Evolutionary conservation across 2,329 filamentous ascomycete species (phyloP).

Genomic region (Fusarium pininemorale): DNA sequence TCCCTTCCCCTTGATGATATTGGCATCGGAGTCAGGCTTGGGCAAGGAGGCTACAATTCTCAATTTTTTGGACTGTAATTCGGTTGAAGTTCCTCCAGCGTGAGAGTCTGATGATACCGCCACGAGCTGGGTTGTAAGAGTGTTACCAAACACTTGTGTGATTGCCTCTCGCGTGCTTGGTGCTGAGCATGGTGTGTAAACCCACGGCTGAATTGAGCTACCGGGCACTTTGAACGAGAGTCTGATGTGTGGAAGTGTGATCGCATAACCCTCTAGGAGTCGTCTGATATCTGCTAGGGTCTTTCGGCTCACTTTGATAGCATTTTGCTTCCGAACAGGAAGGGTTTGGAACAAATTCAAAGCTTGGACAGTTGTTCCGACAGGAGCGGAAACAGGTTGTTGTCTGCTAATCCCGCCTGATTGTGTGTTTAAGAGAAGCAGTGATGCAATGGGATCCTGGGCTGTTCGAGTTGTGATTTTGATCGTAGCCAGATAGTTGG

Average conservation of each 20-base stretch:
- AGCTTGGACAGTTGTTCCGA: constrained; percentile 75
- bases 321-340: constrained; percentile 70
- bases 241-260: constrained; percentile 71
- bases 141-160: constrained; percentile 69
- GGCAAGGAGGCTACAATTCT: constrained; percentile 62
- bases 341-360: constrained; percentile 66
- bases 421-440: constrained; percentile 53
- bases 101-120: constrained; percentile 47
- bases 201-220: constrained; percentile 62
- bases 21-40: constrained; percentile 54
- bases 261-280: constrained; percentile 70
- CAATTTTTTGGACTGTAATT: background rate
- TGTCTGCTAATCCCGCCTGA: constrained; percentile 44
- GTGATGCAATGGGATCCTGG: constrained; percentile 66
- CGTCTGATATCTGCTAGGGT: constrained; percentile 66
- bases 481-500: constrained; percentile 67
- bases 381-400: constrained; percentile 59
- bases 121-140: constrained; percentile 64
- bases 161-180: constrained; percentile 65
- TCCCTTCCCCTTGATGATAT: constrained; percentile 56
- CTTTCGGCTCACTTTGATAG: constrained; percentile 66
- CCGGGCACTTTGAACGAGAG: constrained; percentile 69
- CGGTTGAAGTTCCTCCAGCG: background rate
- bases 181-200: constrained; percentile 66
- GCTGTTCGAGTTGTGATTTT: constrained; percentile 70